Evolutionary conservation across 192 early-diverging fungal genomes (phyloP).

Genomic region (Umbelopsis ramanniana): DNA sequence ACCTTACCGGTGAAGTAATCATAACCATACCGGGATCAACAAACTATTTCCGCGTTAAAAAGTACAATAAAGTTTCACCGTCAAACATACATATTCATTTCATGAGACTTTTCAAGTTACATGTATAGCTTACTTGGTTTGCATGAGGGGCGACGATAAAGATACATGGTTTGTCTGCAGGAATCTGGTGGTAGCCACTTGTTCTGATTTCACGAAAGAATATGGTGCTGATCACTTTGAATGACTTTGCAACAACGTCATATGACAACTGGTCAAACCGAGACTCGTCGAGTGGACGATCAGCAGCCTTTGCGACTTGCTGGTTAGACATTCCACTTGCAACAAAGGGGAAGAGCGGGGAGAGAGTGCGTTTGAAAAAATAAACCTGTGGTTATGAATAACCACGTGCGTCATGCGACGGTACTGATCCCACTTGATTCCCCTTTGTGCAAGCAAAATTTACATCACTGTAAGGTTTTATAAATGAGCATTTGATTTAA

Average conservation of each 20-base stretch:
- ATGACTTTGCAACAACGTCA: slow-evolving; percentile 65
- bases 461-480: no score
- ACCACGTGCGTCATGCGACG: slow-evolving; percentile 5
- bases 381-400: not conserved
- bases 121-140: slow-evolving; percentile 58
- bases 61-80: slow-evolving; percentile 23
- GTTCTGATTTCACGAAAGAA: slow-evolving; percentile 90
- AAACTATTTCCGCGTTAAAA: slow-evolving; percentile 62
- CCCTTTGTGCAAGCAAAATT: not conserved
- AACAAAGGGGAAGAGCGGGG: not conserved
- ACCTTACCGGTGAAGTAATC: slow-evolving; percentile 71
- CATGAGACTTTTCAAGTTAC: not conserved
- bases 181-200: slow-evolving; percentile 80
- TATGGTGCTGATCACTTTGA: slow-evolving; percentile 64
- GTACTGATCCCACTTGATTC: not conserved
- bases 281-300: not conserved
- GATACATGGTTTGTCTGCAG: slow-evolving; percentile 84
- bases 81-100: not conserved
- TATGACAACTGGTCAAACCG: slow-evolving; percentile 45
- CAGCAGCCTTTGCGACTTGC: not conserved
- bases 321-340: not conserved
- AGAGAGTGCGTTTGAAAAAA: not conserved
- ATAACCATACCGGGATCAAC: slow-evolving; percentile 92
- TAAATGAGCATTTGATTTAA: no score
- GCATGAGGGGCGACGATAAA: slow-evolving; percentile 86